Evolutionary conservation across 495 filamentous ascomycete species (phyloP).

Genomic region (Aspergillus conjunctus): DNA sequence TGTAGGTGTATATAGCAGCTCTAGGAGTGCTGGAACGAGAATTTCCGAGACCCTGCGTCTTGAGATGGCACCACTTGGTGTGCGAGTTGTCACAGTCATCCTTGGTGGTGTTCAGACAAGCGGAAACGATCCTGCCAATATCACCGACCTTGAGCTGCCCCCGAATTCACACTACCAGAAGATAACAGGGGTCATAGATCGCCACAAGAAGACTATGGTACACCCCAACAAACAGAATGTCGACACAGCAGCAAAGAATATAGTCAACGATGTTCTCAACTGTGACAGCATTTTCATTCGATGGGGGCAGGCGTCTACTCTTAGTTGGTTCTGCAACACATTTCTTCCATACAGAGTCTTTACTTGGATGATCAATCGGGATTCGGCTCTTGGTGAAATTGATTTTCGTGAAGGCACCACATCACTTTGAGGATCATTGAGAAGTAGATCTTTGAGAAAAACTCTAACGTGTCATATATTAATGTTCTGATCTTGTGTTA

Average conservation of each 20-base stretch:
- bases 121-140: slow-evolving; percentile 23
- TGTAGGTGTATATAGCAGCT: slow-evolving; percentile 29
- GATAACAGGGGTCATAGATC: slow-evolving; percentile 22
- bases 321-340: slow-evolving; percentile 28
- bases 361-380: slow-evolving; percentile 12
- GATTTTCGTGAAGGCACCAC: background rate
- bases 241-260: slow-evolving; percentile 22
- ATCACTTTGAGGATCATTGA: background rate
- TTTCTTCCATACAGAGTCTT: slow-evolving; percentile 21
- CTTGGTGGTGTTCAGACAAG: slow-evolving; percentile 25
- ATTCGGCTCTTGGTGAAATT: slow-evolving; percentile 4
- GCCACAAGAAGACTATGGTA: slow-evolving; percentile 25
- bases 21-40: slow-evolving; percentile 28
- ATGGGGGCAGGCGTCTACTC: slow-evolving; percentile 24
- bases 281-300: slow-evolving; percentile 21
- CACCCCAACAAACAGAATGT: slow-evolving; percentile 28
- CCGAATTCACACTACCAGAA: slow-evolving; percentile 24
- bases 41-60: slow-evolving; percentile 36
- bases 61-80: slow-evolving; percentile 38
- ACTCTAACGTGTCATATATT: background rate
- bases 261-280: slow-evolving; percentile 25
- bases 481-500: background rate
- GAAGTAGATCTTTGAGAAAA: no score
- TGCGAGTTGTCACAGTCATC: slow-evolving; percentile 32
- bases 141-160: slow-evolving; percentile 24